These are phyloP conservation scores for Xylariaceae sp. DNA, from an alignment of 2,329 filamentous ascomycete genomes.

Conservation along the genomic window DNA sequence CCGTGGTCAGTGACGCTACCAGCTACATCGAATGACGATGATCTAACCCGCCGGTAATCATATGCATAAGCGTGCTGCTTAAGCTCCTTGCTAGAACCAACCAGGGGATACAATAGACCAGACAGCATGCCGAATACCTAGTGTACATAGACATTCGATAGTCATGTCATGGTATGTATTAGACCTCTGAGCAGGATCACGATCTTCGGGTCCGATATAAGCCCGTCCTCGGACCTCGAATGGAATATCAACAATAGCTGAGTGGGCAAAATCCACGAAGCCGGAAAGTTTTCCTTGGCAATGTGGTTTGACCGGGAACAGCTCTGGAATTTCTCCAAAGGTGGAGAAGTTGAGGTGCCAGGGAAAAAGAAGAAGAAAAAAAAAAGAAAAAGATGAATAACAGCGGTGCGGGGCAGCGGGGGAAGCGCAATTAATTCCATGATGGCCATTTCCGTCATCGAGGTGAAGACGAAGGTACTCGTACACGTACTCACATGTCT, in stretches of 20 bases:
- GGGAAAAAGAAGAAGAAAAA: slow-evolving; percentile 2
- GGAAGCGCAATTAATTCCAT: not conserved
- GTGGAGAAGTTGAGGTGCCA: slow-evolving; percentile 13
- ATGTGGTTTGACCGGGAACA: slow-evolving; percentile 9
- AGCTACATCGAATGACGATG: not conserved
- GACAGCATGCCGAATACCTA: not conserved
- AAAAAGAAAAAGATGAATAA: slow-evolving; percentile 12
- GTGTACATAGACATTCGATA: slow-evolving; percentile 3
- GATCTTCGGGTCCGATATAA: not conserved
- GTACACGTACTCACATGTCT: too few relatives aligned
- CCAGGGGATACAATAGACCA: not conserved
- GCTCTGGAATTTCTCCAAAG: slow-evolving; percentile 5
- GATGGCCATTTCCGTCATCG: too few relatives aligned
- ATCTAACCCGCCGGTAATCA: not conserved
- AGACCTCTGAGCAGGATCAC: not conserved
- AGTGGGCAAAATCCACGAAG: not conserved
- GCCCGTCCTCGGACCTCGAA: not conserved
- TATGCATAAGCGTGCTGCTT: not conserved
- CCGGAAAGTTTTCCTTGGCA: not conserved
- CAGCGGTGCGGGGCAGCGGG: not conserved
- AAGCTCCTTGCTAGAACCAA: not conserved
- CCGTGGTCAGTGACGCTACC: slow-evolving; percentile 5
- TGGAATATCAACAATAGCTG: not conserved
- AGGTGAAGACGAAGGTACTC: too few relatives aligned
- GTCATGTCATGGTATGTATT: not conserved